A percentile compares a stretch with the other conserved stretches of the same genome.
These are phyloP conservation scores for Thalia dealbata DNA, from an alignment of 176 grass and related monocot genomes.

Conservation along the genomic window DNA sequence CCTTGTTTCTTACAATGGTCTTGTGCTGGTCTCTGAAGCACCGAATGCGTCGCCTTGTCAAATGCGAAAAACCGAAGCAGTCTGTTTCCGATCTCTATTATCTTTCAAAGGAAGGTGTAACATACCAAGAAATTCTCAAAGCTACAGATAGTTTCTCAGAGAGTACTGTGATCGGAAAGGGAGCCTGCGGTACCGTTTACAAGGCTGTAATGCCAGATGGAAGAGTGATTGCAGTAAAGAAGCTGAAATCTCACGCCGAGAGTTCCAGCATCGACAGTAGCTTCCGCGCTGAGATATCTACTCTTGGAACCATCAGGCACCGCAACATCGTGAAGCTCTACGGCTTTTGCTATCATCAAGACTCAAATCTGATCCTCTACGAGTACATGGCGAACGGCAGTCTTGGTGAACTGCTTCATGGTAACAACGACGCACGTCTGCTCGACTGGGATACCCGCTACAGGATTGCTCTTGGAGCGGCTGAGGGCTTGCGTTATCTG, in stretches of 20 bases:
- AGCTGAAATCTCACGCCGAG: conserved; percentile 70
- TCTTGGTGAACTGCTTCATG: conserved; percentile 79
- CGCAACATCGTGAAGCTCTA: conserved; percentile 92
- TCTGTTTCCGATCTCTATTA: conserved; percentile 51
- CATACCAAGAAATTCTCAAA: conserved; percentile 79
- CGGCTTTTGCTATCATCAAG: conserved; percentile 78
- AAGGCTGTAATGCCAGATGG: conserved; percentile 74
- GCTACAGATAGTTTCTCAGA: conserved; percentile 72
- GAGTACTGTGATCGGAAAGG: conserved; percentile 57
- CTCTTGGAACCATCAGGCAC: conserved; percentile 90
- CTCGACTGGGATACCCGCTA: conserved; percentile 86
- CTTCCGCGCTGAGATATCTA: conserved; percentile 88
- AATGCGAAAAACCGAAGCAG: conserved; percentile 40
- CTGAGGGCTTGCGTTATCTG: conserved; percentile 83
- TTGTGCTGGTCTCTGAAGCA: conserved; percentile 75
- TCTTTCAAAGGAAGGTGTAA: conserved; percentile 57
- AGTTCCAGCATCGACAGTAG: conserved; percentile 69
- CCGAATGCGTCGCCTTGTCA: conserved; percentile 41
- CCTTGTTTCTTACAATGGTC: conserved; percentile 61
- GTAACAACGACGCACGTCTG: conserved; percentile 33
- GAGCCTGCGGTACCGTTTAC: conserved; percentile 80
- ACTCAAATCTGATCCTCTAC: conserved; percentile 81
- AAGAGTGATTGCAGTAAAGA: conserved; percentile 68
- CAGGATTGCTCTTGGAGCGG: conserved; percentile 61
- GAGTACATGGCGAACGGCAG: conserved; percentile 97